Conservation (phyloP, 2,329 filamentous ascomycete genomes). For the Sordariomycetes sp. region DNA sequence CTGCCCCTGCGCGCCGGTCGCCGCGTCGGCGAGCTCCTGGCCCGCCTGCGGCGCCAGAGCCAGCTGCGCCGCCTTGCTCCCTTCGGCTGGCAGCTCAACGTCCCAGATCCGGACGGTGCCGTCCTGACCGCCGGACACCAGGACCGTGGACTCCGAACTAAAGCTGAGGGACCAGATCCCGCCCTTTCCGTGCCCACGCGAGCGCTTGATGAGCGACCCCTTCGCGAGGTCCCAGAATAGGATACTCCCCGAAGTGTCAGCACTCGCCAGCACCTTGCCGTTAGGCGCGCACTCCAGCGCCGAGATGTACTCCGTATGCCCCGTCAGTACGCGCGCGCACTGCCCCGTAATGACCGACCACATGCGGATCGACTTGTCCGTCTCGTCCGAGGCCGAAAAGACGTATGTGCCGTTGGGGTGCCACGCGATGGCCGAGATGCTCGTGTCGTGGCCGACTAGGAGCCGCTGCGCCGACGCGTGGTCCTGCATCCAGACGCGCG, state of each 20-base stretch:
- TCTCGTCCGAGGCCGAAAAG: slow-evolving; percentile 79
- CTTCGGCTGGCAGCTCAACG: slow-evolving; percentile 58
- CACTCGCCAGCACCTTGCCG: slow-evolving; percentile 82
- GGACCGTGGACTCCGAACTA: slow-evolving; percentile 80
- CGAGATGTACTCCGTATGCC: slow-evolving; percentile 79
- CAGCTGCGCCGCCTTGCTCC: slow-evolving; percentile 40
- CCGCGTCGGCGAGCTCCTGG: slow-evolving; percentile 22
- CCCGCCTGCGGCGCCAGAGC: slow-evolving; percentile 23
- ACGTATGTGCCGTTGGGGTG: slow-evolving; percentile 90
- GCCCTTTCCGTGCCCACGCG: slow-evolving; percentile 84
- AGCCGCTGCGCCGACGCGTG: slow-evolving; percentile 81
- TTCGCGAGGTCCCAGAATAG: slow-evolving; percentile 90
- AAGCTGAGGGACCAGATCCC: slow-evolving; percentile 91
- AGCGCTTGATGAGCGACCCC: slow-evolving; percentile 76
- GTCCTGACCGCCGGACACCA: slow-evolving; percentile 84
- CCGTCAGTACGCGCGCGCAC: slow-evolving; percentile 82
- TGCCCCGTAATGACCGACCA: slow-evolving; percentile 85
- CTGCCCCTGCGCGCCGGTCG: slow-evolving; percentile 13
- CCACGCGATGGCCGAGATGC: slow-evolving; percentile 85
- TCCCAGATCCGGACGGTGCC: slow-evolving; percentile 93
- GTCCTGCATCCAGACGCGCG: slow-evolving; percentile 84
- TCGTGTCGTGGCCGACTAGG: slow-evolving; percentile 83
- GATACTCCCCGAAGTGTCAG: slow-evolving; percentile 78
- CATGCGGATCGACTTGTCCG: slow-evolving; percentile 88
- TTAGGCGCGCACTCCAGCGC: slow-evolving; percentile 75